Evolutionary conservation across 768 basidiomycete genomes (phyloP).

Genomic region (Baorangia bicolor): DNA sequence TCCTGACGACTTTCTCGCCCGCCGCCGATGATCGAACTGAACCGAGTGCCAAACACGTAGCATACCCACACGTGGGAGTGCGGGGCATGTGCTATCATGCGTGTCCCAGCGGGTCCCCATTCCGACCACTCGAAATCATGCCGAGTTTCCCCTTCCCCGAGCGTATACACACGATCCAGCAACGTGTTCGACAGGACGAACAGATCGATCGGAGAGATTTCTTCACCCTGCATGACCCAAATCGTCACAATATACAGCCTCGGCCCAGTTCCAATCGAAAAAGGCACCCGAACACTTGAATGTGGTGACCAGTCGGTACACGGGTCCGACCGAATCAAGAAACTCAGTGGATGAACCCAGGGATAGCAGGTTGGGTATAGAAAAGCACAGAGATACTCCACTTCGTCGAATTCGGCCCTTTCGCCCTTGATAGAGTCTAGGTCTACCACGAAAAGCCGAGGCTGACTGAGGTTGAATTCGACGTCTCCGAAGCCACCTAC

Average conservation of each 20-base stretch:
- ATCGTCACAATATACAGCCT: slow-evolving; percentile 50
- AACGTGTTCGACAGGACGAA: slow-evolving; percentile 44
- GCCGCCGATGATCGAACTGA: slow-evolving; percentile 30
- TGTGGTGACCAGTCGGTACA: slow-evolving; percentile 45
- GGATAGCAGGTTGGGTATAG: slow-evolving; percentile 39
- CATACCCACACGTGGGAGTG: slow-evolving; percentile 55
- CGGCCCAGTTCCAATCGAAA: slow-evolving; percentile 40
- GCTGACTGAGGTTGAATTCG: slow-evolving; percentile 21
- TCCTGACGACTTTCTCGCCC: slow-evolving; percentile 11
- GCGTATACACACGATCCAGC: slow-evolving; percentile 24
- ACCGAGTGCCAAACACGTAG: slow-evolving; percentile 52
- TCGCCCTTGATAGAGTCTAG: slow-evolving; percentile 34
- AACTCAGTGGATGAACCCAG: slow-evolving; percentile 28
- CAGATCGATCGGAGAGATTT: slow-evolving; percentile 36
- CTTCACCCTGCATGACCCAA: slow-evolving; percentile 33
- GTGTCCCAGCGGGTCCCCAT: slow-evolving; percentile 52
- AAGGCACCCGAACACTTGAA: slow-evolving; percentile 41
- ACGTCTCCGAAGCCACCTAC: slow-evolving; percentile 29
- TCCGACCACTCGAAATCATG: slow-evolving; percentile 43
- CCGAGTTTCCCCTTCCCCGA: slow-evolving; percentile 13
- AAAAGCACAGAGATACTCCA: slow-evolving; percentile 40
- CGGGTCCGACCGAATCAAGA: slow-evolving; percentile 55
- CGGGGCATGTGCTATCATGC: slow-evolving; percentile 39
- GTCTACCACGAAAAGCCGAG: slow-evolving; percentile 41
- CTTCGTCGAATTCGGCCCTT: slow-evolving; percentile 28